Evolutionary conservation across 2,329 filamentous ascomycete species (phyloP), one percentile per base, ranked within the genome.

Genomic region (Scytalidium sp.): DNA sequence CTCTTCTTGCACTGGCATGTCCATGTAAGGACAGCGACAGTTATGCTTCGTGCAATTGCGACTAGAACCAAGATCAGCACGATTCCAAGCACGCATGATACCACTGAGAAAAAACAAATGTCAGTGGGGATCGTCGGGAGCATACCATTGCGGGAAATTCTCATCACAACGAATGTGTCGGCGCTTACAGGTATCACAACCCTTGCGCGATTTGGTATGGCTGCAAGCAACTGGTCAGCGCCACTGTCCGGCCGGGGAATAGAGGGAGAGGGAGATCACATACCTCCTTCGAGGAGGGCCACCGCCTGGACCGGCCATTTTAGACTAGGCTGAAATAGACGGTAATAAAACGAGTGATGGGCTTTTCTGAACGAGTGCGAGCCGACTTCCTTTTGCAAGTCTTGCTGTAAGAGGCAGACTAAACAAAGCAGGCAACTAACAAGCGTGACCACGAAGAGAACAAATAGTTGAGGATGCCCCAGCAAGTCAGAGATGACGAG

Each of bases 31-130:
- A 72, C 94, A 99, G 64, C 92, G 88, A 63, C 95, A 94, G 75
- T 97, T 96, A 74, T 99, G 94, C 74, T 97, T 99, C 54, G 93
- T 97, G 73, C 94, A 99, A 72, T 99, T 99, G 64, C 90, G 90
- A 75, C 92, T 96, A 64, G 27, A 41, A 21, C 41, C 49, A 29
- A 48, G 15, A 54, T 67, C 52, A 70, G 59, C 48, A 50, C 49
- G 15, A 39, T 25, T 19, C 32, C 13, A 36, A n/a, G 15, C 7
- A n/a, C 15, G 4, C 32, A 10, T 7, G 11, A 36, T 36, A 4
- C 11, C 32, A 15, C 15, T 11, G 39, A 21, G 27, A 32, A 41
- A 45, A 43, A 19, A 41, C 19, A 19, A 42, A 15, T 40, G 45
- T 43, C 50, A 49, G 49, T 46, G 50, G 41, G 44, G n/a, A 40